These are phyloP conservation scores for Amborella trichopoda DNA, from an alignment of 164 flowering plant genomes.

Conservation along the genomic window DNA sequence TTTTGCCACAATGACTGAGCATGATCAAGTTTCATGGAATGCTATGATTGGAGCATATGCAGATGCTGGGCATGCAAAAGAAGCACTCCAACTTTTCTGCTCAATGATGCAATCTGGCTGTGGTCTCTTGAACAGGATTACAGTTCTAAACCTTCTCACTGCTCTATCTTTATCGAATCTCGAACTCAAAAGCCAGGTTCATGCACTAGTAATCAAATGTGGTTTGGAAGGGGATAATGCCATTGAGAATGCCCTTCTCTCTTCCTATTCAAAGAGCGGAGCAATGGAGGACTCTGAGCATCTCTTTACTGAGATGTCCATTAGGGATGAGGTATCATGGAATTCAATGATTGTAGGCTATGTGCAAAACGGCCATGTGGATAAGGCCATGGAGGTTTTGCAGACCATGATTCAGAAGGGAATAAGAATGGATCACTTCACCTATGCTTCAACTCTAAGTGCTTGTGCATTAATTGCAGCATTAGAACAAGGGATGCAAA, in stretches of 20 bases:
- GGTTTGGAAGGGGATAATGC: conserved; percentile 24
- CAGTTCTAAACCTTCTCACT: conserved; percentile 57
- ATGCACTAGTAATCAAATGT: conserved; percentile 45
- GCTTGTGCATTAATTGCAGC: conserved; percentile 91
- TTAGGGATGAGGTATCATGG: conserved; percentile 76
- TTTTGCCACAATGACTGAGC: conserved; percentile 47
- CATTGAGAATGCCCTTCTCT: conserved; percentile 63
- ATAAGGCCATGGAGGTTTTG: conserved; percentile 71
- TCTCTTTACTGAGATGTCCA: conserved; percentile 51
- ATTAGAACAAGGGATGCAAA: conserved; percentile 80
- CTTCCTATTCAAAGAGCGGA: conserved; percentile 71
- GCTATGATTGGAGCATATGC: conserved; percentile 61
- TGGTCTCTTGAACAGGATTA: conserved; percentile 52
- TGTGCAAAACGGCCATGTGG: conserved; percentile 50
- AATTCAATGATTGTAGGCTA: conserved; percentile 83
- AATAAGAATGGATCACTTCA: conserved; percentile 53
- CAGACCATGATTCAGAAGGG: conserved; percentile 71
- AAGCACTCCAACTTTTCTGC: conserved; percentile 35
- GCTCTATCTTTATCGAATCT: conserved; percentile 42
- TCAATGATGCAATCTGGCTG: conserved; percentile 60
- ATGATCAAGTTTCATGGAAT: conserved; percentile 84
- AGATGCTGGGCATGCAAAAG: conserved; percentile 29
- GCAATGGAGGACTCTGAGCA: conserved; percentile 53
- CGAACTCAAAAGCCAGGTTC: conserved; percentile 50
- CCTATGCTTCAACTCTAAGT: conserved; percentile 81